Base-by-base conservation (phyloP, 2,329 filamentous ascomycete genomes). In the Tolypocladium tropicale region DNA sequence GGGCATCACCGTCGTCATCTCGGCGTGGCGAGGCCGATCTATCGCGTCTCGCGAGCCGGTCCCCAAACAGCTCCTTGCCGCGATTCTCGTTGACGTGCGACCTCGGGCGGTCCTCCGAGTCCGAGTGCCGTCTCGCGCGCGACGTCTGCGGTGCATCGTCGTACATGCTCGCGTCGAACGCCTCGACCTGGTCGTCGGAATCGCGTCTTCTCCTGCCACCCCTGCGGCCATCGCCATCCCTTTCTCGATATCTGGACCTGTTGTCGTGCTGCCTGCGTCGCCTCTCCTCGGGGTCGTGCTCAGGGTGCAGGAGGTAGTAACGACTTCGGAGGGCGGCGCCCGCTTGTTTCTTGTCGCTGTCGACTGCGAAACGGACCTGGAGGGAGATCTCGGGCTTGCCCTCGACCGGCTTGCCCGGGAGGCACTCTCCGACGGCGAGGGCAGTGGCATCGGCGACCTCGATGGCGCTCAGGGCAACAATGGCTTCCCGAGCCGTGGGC, bases 291-390 rank as follows among this genome's bases (percentile, higher is more conserved):
- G 88, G 90, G 65, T 96, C 92, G 67, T 91, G 84, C 63, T 96
- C 89, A 1, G 93, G 93, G 64, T 97, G 89, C 65, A 94, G 80
- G 37, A 96, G 83, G 68, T 99, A 99, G 74, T 95, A 97, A 14
- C 90, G 82, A 72, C 93, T 97, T 59, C 88, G 81, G 53, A 87
- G 81, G 12, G 90, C 83, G 1, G 94, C 93, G 43, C 89, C 86
- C 48, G 77, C 81, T 64, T 84, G 81, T 72, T 99, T 99, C 67
- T 80, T 86, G 72, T 99, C 94, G 25, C 83, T 79, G 30, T 79
- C 76, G 6, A 91, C 80, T 0, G 92, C 87, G 58, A 89, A 80
- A 52, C 94, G 84, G 46, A 96, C 77, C 57, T 84, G 80, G 4
- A 99, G 76, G 30, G 79, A 78, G 46, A 82, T 78, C 34, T 91